Base-by-base conservation (phyloP, 805 yeast genomes). In the Priceomyces fermenticarens region DNA sequence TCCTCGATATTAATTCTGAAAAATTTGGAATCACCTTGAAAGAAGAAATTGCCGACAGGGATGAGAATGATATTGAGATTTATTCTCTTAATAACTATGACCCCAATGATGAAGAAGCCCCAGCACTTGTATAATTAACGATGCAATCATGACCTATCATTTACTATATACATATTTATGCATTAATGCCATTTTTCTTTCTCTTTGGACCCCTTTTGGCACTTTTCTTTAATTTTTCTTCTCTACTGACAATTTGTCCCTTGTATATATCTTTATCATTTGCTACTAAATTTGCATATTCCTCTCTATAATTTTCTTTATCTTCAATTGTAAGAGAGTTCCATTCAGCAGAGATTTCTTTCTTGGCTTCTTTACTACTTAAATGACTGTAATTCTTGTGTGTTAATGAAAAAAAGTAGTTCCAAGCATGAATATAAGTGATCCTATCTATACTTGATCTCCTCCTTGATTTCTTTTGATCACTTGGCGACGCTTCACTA, bases 341-440 rank as follows among this genome's bases (percentile, higher is more conserved):
- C 72, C 72, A 66, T 23, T 33, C 36, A 7, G 15, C 30, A 1
- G 55, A 39, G 9, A 50, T 38, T 26, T 45, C 43, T 14, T 16
- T 47, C 25, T 53, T 33, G 38, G 47, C 35, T 41, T 50, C 41
- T 34, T 32, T 33, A 20, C 30, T 36, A 11, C 37, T 35, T 16
- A 41, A 28, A 33, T 41, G 45, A 10, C 31, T 34, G 35, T 40
- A 47, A 25, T 46, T 32, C 10, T 51, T 44, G 35, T 51, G 54
- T 28, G 36, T 49, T 23, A 50, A 17, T 25, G 55, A 43, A 44
- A 53, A 42, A 45, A 45, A 65, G 41, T 62, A 65, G 51, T 66
- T 65, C 68, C 70, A 65, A 1, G 70, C 70, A 40, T 65, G 60
- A 16, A 57, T 57, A 42, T 54, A 48, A 10, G 58, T 57, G 26